Percentiles rank a stretch among this genome's conserved stretches.
These are phyloP conservation scores for Vitis hybrid DNA, from an alignment of 177 flowering plant genomes.

Conservation along the genomic window DNA sequence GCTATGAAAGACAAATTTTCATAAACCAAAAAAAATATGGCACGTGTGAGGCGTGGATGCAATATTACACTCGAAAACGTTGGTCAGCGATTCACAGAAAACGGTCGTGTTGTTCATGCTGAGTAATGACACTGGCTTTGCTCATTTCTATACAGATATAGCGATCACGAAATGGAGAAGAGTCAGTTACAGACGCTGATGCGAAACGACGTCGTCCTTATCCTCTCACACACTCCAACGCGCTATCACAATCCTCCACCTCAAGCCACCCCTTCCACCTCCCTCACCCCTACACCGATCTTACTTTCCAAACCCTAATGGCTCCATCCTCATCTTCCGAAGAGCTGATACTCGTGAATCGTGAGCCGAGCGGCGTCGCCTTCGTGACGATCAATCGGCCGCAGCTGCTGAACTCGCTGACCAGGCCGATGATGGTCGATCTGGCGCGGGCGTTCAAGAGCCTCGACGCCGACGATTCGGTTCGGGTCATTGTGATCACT, in stretches of 20 bases:
- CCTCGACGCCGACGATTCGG: constrained; percentile 62
- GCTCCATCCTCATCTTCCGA: background rate
- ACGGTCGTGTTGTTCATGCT: too few species aligned
- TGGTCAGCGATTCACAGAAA: too few species aligned
- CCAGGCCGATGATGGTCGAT: constrained; percentile 64
- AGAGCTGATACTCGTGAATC: constrained; percentile 46
- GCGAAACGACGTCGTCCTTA: too few species aligned
- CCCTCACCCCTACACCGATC: background rate
- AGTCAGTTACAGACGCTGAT: too few species aligned
- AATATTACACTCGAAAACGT: too few species aligned
- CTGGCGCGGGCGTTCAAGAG: constrained; percentile 63
- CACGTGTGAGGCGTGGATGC: too few species aligned
- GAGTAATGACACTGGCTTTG: too few species aligned
- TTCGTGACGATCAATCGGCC: constrained; percentile 80
- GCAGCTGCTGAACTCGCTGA: constrained; percentile 71
- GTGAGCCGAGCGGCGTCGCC: constrained; percentile 55
- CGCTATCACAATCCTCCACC: background rate
- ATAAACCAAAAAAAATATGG: too few species aligned
- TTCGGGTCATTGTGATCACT: constrained; percentile 59
- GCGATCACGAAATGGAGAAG: too few species aligned
- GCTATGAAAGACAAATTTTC: too few species aligned
- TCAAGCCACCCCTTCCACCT: background rate
- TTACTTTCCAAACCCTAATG: background rate
- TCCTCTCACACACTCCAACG: background rate
- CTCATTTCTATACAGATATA: too few species aligned